A percentile compares a stretch with the other conserved stretches of the same genome.
Evolutionary conservation across 768 basidiomycete species (phyloP).

Genomic region (Asterophora parasitica): DNA sequence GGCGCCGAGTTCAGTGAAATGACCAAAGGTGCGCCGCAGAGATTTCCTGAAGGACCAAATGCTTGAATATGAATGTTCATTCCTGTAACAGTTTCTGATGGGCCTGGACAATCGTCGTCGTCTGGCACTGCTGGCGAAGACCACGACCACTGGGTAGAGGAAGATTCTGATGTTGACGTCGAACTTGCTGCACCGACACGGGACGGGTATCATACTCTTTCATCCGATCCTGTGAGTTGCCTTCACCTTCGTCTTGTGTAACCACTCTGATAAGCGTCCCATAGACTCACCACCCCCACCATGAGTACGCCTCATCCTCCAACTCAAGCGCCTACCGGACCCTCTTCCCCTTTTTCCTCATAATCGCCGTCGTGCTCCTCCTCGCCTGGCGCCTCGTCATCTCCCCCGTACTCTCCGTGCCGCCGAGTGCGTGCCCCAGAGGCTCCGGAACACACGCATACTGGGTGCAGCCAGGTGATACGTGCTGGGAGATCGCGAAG

Average conservation of each 20-base stretch:
- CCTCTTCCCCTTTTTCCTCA: slow-evolving; percentile 69
- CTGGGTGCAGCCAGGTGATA: slow-evolving; percentile 52
- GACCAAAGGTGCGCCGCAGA: slow-evolving; percentile 34
- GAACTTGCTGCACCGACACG: slow-evolving; percentile 53
- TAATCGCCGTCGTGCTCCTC: slow-evolving; percentile 57
- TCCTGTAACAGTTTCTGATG: slow-evolving; percentile 14
- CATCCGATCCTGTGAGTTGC: slow-evolving; percentile 45
- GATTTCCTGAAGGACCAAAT: too few relatives aligned
- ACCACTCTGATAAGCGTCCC: background rate
- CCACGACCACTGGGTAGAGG: slow-evolving; percentile 4
- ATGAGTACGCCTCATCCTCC: slow-evolving; percentile 6
- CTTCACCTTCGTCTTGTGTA: background rate
- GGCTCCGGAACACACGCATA: slow-evolving; percentile 35
- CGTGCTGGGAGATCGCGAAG: slow-evolving; percentile 60
- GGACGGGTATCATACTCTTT: slow-evolving; percentile 54
- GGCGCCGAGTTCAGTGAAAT: slow-evolving; percentile 62
- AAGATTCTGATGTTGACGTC: slow-evolving; percentile 41
- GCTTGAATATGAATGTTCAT: background rate
- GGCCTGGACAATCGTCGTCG: background rate
- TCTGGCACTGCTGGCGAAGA: slow-evolving; percentile 20
- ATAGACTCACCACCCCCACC: too few relatives aligned
- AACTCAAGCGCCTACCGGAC: slow-evolving; percentile 45
- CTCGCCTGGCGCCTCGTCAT: slow-evolving; percentile 59
- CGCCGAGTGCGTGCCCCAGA: slow-evolving; percentile 31
- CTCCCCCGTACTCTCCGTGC: slow-evolving; percentile 34